phyloP scores from a whole-genome alignment of 2,329 filamentous ascomycete species.

The Tricladium varicosporioides region DNA sequence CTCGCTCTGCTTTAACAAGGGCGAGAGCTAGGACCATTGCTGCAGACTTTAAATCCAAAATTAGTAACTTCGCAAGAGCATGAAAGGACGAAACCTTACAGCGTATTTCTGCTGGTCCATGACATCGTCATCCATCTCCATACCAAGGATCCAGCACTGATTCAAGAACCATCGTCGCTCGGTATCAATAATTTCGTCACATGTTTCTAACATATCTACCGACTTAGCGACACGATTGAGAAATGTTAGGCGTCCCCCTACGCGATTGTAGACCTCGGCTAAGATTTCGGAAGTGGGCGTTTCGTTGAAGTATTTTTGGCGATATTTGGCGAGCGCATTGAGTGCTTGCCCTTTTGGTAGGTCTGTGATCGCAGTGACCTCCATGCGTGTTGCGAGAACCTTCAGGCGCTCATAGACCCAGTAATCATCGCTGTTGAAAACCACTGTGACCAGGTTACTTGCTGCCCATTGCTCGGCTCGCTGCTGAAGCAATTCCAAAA shows the following conservation, averaged over 20 bases:
- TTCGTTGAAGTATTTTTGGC: constrained; percentile 74
- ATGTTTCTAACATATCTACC: constrained; percentile 73
- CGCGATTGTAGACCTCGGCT: constrained; percentile 77
- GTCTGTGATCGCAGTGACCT: constrained; percentile 83
- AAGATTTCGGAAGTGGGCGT: constrained; percentile 52
- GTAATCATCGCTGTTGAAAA: constrained; percentile 97
- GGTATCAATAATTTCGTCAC: constrained; percentile 66
- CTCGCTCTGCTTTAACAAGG: constrained; percentile 76
- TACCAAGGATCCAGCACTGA: constrained; percentile 73
- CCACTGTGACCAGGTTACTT: constrained; percentile 81
- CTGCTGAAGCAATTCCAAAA: constrained; percentile 93
- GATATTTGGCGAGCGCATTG: constrained; percentile 73
- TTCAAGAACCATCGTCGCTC: constrained; percentile 81
- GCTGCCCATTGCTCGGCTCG: constrained; percentile 96
- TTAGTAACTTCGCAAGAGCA: background rate
- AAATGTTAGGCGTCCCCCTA: constrained; percentile 86
- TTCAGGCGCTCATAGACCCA: constrained; percentile 97
- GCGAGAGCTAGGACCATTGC: constrained; percentile 92
- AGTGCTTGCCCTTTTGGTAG: constrained; percentile 77
- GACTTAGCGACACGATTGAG: constrained; percentile 89
- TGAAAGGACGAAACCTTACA: constrained; percentile 48
- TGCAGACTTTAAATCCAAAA: constrained; percentile 57
- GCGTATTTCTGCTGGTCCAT: constrained; percentile 98
- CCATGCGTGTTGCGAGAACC: constrained; percentile 89
- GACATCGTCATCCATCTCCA: constrained; percentile 89